phyloP scores from a whole-genome alignment of 225 moss, liverwort and hornwort genomes.

The Physcomitrellopsis africana region DNA sequence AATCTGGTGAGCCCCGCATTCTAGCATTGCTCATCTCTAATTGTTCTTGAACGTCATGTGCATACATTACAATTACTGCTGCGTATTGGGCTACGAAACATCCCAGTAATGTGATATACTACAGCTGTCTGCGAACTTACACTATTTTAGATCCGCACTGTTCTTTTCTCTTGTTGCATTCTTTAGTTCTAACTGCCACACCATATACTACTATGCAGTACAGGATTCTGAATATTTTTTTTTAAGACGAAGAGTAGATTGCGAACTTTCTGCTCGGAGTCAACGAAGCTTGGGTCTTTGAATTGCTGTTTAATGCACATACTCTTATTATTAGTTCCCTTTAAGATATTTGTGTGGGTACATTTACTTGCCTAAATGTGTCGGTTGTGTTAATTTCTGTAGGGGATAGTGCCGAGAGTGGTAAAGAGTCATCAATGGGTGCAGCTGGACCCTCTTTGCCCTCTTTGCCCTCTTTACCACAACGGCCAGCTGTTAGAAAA shows the following conservation, averaged over 20 bases:
- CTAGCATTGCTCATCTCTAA: background rate
- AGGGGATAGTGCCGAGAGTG: constrained; percentile 44
- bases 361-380: too few relatives aligned
- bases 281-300: too few relatives aligned
- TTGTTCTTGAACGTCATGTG: background rate
- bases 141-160: background rate
- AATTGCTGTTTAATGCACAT: too few relatives aligned
- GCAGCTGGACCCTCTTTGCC: constrained; percentile 71
- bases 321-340: too few relatives aligned
- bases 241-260: too few relatives aligned
- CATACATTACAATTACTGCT: background rate
- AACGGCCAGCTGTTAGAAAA: constrained; percentile 70
- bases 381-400: constrained; percentile 23
- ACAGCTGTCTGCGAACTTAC: background rate
- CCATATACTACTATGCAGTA: background rate
- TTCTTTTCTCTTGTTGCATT: background rate
- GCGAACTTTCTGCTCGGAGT: too few relatives aligned
- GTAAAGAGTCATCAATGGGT: constrained; percentile 76
- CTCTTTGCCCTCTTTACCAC: constrained; percentile 74
- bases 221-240: too few relatives aligned
- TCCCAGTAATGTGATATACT: background rate
- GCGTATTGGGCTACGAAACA: background rate
- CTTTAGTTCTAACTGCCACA: background rate
- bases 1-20: constrained; percentile 46
- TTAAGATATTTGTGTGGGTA: too few relatives aligned